Evolutionary conservation across 148 eudicot species (phyloP).

Genomic region (Camellia japonica): DNA sequence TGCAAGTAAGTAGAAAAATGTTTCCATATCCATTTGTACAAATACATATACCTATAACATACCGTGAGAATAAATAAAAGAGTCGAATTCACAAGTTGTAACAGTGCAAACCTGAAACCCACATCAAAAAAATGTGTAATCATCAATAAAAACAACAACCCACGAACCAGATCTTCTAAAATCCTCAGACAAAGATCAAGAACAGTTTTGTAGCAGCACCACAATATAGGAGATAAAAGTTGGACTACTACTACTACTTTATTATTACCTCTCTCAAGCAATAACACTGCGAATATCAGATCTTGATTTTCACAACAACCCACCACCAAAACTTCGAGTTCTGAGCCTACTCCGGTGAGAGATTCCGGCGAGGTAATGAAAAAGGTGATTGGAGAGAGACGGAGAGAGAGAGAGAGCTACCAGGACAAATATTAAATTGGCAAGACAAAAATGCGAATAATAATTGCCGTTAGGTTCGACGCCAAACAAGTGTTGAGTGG

Average conservation of each 20-base stretch:
- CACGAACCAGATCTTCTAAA: not conserved
- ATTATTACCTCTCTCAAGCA: not conserved
- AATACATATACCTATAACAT: not conserved
- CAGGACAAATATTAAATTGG: conserved; percentile 14
- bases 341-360: conserved; percentile 5
- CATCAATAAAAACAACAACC: not conserved
- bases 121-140: not conserved
- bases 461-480: conserved; percentile 23
- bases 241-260: not conserved
- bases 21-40: not conserved
- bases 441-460: conserved; percentile 16
- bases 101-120: not conserved
- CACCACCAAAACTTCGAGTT: not conserved
- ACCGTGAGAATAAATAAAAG: not conserved
- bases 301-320: conserved; percentile 4
- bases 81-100: not conserved
- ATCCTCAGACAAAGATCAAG: not conserved
- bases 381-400: too few relatives aligned
- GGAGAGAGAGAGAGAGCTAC: too few relatives aligned
- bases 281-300: not conserved
- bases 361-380: not conserved
- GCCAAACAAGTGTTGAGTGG: not conserved
- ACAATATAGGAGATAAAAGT: too few relatives aligned
- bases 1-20: too few relatives aligned
- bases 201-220: not conserved